Conservation (phyloP, 2,329 filamentous ascomycete genomes). For the Colletotrichum sansevieriae region DNA sequence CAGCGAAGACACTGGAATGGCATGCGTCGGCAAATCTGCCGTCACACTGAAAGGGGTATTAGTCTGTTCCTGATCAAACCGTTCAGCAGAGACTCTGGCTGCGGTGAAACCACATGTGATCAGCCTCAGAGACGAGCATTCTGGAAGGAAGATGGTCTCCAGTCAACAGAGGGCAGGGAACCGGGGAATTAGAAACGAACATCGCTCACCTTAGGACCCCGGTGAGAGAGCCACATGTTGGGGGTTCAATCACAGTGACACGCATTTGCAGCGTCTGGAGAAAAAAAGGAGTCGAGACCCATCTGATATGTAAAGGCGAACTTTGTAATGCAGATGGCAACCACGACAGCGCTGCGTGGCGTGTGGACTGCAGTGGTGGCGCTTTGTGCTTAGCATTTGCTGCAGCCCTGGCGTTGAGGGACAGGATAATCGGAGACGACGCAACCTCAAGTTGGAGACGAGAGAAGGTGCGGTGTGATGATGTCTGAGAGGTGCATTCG, state of each 20-base stretch:
- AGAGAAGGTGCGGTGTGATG: conserved; percentile 4
- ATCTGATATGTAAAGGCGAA: not conserved
- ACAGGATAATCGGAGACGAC: not conserved
- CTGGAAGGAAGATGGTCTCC: too few relatives aligned
- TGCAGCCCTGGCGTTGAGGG: conserved; percentile 1
- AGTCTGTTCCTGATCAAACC: too few relatives aligned
- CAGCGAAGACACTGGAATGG: not conserved
- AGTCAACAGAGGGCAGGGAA: not conserved
- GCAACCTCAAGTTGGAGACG: not conserved
- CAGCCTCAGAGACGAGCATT: too few relatives aligned
- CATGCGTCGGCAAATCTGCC: not conserved
- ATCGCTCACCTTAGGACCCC: not conserved
- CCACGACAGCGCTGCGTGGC: not conserved
- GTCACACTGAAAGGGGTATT: too few relatives aligned
- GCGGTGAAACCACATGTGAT: too few relatives aligned
- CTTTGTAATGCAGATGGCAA: not conserved
- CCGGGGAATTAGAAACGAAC: not conserved
- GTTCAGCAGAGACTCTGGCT: too few relatives aligned
- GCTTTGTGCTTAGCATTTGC: not conserved
- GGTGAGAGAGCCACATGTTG: not conserved
- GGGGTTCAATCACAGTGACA: not conserved
- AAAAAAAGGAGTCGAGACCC: conserved; percentile 8
- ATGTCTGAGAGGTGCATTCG: conserved; percentile 18
- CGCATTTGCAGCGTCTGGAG: conserved; percentile 1
- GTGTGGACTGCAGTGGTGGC: not conserved